Conservation (phyloP, 1,284 basidiomycete species). For the Filobasidium uniguttulatum region DNA sequence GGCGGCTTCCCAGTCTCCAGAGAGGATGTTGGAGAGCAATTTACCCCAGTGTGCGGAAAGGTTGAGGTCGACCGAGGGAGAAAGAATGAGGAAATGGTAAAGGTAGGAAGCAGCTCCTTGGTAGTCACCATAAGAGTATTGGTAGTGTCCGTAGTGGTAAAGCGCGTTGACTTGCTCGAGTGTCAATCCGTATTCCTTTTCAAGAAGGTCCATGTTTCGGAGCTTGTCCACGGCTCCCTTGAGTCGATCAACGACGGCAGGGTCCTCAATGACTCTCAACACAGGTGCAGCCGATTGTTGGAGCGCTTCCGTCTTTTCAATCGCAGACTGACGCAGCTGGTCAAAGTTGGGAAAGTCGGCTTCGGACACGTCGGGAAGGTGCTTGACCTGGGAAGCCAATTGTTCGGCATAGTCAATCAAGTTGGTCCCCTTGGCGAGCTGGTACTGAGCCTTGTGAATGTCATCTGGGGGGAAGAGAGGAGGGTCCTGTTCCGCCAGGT, state of each 20-base stretch:
- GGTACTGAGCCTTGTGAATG: conserved; percentile 49
- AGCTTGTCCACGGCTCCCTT: conserved; percentile 78
- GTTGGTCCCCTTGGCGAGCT: conserved; percentile 89
- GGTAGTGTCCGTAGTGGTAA: conserved; percentile 97
- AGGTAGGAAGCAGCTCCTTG: conserved; percentile 91
- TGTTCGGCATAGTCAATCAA: conserved; percentile 83
- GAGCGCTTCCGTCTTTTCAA: conserved; percentile 68
- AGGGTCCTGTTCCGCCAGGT: conserved; percentile 55
- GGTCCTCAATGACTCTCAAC: conserved; percentile 89
- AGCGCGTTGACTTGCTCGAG: conserved; percentile 88
- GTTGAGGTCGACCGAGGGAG: conserved; percentile 79
- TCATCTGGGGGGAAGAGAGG: conserved; percentile 30
- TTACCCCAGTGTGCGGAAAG: conserved; percentile 97
- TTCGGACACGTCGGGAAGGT: conserved; percentile 47
- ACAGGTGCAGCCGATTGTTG: conserved; percentile 83
- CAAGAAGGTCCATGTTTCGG: conserved; percentile 85
- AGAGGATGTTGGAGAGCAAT: conserved; percentile 87
- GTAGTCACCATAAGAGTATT: conserved; percentile 95
- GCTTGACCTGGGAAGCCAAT: conserved; percentile 60
- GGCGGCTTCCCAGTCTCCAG: conserved; percentile 86
- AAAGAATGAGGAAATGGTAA: conserved; percentile 95
- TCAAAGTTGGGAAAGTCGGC: conserved; percentile 54
- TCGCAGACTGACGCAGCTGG: conserved; percentile 61
- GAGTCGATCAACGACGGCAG: conserved; percentile 65
- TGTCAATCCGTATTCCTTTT: conserved; percentile 83